phyloP scores from a whole-genome alignment of 345 rosid species.

The Syzygium aromaticum region DNA sequence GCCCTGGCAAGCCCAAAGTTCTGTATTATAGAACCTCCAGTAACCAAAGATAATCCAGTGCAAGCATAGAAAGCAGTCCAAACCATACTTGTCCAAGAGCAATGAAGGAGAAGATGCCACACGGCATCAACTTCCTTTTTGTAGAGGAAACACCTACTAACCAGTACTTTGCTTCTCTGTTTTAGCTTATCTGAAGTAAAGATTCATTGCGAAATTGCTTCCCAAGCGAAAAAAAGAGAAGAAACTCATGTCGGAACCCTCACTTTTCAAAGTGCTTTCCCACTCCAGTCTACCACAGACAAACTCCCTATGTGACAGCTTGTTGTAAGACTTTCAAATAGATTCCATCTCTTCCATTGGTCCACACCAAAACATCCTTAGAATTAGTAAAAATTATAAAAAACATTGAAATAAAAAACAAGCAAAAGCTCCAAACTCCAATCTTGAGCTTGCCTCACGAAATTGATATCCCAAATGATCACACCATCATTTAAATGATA shows the following conservation, averaged over 20 bases:
- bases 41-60: not conserved
- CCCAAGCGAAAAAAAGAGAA: not conserved
- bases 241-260: not conserved
- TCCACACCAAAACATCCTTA: not conserved
- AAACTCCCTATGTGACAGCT: not conserved
- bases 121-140: not conserved
- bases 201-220: not conserved
- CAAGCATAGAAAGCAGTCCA: not conserved
- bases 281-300: not conserved
- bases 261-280: not conserved
- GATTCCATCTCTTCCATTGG: not conserved
- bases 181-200: not conserved
- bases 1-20: not conserved
- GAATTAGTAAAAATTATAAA: not conserved
- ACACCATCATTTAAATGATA: not conserved
- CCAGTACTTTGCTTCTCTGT: not conserved
- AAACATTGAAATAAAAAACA: not conserved
- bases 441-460: not conserved
- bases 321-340: not conserved
- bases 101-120: not conserved
- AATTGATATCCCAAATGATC: not conserved
- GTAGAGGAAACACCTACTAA: not conserved
- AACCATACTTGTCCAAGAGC: not conserved
- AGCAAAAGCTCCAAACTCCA: not conserved
- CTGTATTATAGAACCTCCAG: not conserved